phyloP scores from a whole-genome alignment of 2,329 filamentous ascomycete species.

The Aspergillus pseudoviridinutans region DNA sequence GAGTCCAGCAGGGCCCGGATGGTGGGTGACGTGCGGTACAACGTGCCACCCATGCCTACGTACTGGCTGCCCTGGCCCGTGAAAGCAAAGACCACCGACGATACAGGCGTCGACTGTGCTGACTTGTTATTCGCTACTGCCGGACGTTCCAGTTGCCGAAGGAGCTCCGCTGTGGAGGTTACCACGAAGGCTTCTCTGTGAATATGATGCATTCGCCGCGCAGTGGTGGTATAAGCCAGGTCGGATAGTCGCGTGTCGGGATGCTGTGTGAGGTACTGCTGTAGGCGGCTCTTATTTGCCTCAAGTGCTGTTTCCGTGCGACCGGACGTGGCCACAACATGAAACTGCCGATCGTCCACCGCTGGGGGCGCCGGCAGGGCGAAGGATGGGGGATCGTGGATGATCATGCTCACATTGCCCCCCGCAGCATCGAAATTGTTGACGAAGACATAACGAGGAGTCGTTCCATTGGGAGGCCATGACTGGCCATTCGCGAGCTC shows the following conservation, averaged over 20 bases:
- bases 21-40: no score
- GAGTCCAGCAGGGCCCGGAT: no score
- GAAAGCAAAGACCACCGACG: conserved; percentile 24
- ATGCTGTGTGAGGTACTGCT: conserved; percentile 53
- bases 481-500: conserved; percentile 31
- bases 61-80: conserved; percentile 40
- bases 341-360: conserved; percentile 52
- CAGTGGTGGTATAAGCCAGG: conserved; percentile 65
- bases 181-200: conserved; percentile 24
- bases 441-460: conserved; percentile 41
- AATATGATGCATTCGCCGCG: conserved; percentile 46
- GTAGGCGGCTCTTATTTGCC: conserved; percentile 54
- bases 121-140: neutral
- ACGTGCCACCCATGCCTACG: conserved; percentile 24
- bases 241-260: conserved; percentile 34
- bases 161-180: conserved; percentile 18
- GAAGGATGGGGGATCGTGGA: conserved; percentile 56
- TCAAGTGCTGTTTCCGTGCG: conserved; percentile 39
- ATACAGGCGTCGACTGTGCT: no score
- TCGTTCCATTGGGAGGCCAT: conserved; percentile 32
- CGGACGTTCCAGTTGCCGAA: conserved; percentile 15
- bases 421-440: conserved; percentile 71
- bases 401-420: conserved; percentile 64
- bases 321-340: conserved; percentile 58
- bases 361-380: conserved; percentile 21